Conservation (phyloP, 2,329 filamentous ascomycete species). For the Alternaria postmessia region DNA sequence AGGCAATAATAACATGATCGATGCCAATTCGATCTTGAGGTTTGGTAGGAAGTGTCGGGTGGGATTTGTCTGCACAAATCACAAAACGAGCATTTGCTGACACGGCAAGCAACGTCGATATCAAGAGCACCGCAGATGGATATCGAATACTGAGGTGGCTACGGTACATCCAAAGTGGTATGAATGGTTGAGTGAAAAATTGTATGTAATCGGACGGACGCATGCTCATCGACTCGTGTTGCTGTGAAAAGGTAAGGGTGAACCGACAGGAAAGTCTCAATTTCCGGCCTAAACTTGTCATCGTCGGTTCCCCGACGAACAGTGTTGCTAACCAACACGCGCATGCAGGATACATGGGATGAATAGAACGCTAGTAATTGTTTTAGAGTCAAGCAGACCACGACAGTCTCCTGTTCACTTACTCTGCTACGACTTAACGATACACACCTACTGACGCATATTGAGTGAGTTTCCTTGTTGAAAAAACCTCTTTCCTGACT, state of each 20-base stretch:
- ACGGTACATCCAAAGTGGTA: too few relatives aligned
- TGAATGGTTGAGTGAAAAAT: too few relatives aligned
- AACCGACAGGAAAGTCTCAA: conserved; percentile 15
- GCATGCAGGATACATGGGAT: neutral
- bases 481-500: neutral
- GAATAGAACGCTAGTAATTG: neutral
- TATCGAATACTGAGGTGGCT: too few relatives aligned
- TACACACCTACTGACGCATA: neutral
- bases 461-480: neutral
- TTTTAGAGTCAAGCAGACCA: neutral
- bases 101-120: conserved; percentile 20
- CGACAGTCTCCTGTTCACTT: neutral
- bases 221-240: too few relatives aligned
- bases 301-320: too few relatives aligned
- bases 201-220: too few relatives aligned
- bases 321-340: neutral
- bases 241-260: conserved; percentile 15
- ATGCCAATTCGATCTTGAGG: conserved; percentile 42
- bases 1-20: conserved; percentile 48
- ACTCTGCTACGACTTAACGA: neutral
- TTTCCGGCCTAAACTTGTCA: too few relatives aligned
- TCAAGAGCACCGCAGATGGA: too few relatives aligned
- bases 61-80: conserved; percentile 48
- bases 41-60: conserved; percentile 39
- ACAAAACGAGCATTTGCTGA: conserved; percentile 37